Base-by-base conservation (phyloP, 2,329 filamentous ascomycete genomes). In the Cryphonectria japonica region DNA sequence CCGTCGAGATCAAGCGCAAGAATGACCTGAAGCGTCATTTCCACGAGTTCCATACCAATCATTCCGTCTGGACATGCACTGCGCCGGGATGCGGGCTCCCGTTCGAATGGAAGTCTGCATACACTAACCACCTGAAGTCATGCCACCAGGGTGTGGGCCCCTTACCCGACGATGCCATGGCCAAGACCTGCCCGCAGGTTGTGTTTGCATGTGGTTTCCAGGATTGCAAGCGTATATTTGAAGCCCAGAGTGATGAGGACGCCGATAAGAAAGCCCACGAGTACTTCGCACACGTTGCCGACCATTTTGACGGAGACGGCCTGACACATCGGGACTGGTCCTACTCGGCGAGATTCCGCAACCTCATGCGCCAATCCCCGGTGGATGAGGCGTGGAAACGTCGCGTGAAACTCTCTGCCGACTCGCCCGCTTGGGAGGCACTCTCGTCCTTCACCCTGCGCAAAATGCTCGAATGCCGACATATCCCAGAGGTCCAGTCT, bases 1-100 rank as follows among this genome's bases (percentile, higher is more conserved):
- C 70, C 6, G 72, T 73, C 63, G 82, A 82, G 4, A 84, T 82
- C 72, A 83, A 82, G 7, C 81, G 83, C 16, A 84, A 84, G 73
- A 84, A 85, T 71, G 84, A 85, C 70, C 76, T 85, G 64, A 85
- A 85, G 74, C 81, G 84, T 16, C 84, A 85, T 68, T 84, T 85
- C 46, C 82, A 84, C 69, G 81, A 84, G 72, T 85, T 84, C 67
- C 84, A 85, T 74, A 82, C 83, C 71, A 83, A 80, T 69, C 82
- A 85, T 69, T 81, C 82, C 3, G 81, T 84, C 71, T 85, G 83
- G 83, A 79, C 80, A 65, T 85, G 84, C 72, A 79, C 82, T 5
- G 80, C 84, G 66, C 80, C 79, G 0, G 82, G 80, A 32, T 85
- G 84, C 73, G 76, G 77, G 54, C 81, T 82, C 79, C 80, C 82